A percentile compares a stretch with the other conserved stretches of the same genome.
Evolutionary conservation across 2,329 filamentous ascomycete genomes (phyloP).

Genomic region (Clarireedia hainanense): DNA sequence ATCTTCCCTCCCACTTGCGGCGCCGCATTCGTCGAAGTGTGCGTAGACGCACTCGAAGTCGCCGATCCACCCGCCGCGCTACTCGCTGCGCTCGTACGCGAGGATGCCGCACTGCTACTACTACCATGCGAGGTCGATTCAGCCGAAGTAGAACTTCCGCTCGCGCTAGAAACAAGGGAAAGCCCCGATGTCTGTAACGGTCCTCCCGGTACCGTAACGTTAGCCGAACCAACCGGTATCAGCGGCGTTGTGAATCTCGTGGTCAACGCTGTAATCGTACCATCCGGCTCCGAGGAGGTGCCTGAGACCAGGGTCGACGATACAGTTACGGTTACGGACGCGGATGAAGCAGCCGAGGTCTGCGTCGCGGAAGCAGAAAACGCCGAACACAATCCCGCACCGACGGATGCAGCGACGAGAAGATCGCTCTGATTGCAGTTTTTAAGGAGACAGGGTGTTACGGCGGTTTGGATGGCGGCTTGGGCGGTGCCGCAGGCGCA

Average conservation of each 20-base stretch:
- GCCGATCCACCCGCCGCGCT: neutral
- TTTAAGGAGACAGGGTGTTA: conserved; percentile 25
- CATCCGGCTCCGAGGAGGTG: neutral
- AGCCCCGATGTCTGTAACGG: neutral
- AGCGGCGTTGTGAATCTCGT: neutral
- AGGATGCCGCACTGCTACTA: neutral
- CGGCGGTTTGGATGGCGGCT: conserved; percentile 28
- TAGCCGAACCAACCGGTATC: neutral
- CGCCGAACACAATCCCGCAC: conserved; percentile 26
- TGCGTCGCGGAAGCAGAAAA: conserved; percentile 22
- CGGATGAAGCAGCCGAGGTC: neutral
- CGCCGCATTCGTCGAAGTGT: neutral
- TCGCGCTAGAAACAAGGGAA: neutral
- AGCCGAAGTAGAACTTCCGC: neutral
- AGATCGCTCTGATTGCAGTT: conserved; percentile 30
- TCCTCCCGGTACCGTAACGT: neutral
- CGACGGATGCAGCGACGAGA: conserved; percentile 28
- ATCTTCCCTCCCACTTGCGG: neutral
- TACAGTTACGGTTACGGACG: too few relatives aligned
- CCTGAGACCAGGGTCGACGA: too few relatives aligned
- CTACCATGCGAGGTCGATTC: neutral
- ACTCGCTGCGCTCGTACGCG: neutral
- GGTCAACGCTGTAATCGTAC: neutral
- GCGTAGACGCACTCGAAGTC: neutral
- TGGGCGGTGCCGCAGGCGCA: conserved; percentile 32